A percentile compares a stretch with the other conserved stretches of the same genome.
Conservation (phyloP, 2,329 filamentous ascomycete genomes). For the Parastagonospora nodorum region DNA sequence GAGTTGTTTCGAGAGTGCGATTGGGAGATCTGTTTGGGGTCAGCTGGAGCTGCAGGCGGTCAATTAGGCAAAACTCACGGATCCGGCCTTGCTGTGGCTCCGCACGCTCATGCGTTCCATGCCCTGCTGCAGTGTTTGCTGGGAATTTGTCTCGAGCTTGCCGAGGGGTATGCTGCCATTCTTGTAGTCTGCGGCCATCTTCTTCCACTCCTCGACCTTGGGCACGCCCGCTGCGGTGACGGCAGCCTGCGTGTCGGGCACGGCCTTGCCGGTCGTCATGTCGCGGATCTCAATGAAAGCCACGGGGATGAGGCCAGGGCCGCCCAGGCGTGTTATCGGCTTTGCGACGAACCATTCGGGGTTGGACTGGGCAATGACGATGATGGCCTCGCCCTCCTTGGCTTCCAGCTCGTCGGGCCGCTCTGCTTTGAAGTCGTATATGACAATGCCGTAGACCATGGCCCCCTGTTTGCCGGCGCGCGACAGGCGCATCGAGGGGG, state of each 20-base stretch:
- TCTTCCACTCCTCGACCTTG: slow-evolving; percentile 98
- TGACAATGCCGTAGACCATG: slow-evolving; percentile 95
- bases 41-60: slow-evolving; percentile 14
- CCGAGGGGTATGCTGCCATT: slow-evolving; percentile 97
- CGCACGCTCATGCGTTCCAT: slow-evolving; percentile 78
- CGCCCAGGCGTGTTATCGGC: slow-evolving; percentile 95
- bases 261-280: slow-evolving; percentile 83
- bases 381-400: slow-evolving; percentile 93
- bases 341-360: slow-evolving; percentile 99
- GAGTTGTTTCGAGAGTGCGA: slow-evolving; percentile 45
- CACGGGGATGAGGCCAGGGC: slow-evolving; percentile 92
- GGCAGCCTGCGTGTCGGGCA: slow-evolving; percentile 81
- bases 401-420: slow-evolving; percentile 95
- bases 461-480: slow-evolving; percentile 66
- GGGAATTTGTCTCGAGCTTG: slow-evolving; percentile 70
- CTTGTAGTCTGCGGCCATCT: slow-evolving; percentile 98
- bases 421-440: slow-evolving; percentile 96
- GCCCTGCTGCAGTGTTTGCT: slow-evolving; percentile 59
- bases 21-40: slow-evolving; percentile 31
- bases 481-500: slow-evolving; percentile 41
- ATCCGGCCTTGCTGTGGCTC: slow-evolving; percentile 38
- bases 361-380: slow-evolving; percentile 97
- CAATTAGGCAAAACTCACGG: slow-evolving; percentile 32
- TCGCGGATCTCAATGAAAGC: slow-evolving; percentile 96
- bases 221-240: slow-evolving; percentile 89